Percentiles rank a stretch among this genome's conserved stretches.
Evolutionary conservation across 2,329 filamentous ascomycete genomes (phyloP).

Genomic region (Neonectria ditissima): DNA sequence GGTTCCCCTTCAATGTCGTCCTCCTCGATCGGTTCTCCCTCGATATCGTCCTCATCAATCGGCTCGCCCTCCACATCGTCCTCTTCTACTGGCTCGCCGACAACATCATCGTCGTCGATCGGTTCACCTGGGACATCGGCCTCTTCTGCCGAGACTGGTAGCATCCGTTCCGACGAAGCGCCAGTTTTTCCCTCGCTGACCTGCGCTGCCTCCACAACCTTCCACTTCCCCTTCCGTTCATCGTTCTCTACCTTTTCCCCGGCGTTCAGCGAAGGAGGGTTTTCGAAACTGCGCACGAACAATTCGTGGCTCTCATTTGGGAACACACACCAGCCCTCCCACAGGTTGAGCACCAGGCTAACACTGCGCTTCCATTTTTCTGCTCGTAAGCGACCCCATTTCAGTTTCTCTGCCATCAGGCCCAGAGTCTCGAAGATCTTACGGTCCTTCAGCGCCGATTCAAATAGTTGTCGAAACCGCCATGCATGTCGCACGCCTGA

Average conservation of each 20-base stretch:
- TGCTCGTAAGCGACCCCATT: constrained; percentile 84
- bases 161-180: constrained; percentile 19
- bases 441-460: constrained; percentile 74
- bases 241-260: constrained; percentile 43
- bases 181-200: constrained; percentile 25
- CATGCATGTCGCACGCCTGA: constrained; percentile 86
- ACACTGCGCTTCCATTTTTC: constrained; percentile 89
- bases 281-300: constrained; percentile 78
- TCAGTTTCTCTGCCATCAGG: constrained; percentile 74
- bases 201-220: constrained; percentile 58
- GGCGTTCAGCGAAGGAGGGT: constrained; percentile 65
- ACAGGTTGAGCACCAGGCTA: constrained; percentile 74
- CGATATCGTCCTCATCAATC: constrained; percentile 59
- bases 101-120: constrained; percentile 55
- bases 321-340: constrained; percentile 80
- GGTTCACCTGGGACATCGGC: constrained; percentile 63
- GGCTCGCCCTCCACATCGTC: constrained; percentile 63
- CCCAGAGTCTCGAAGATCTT: constrained; percentile 82
- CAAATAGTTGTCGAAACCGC: constrained; percentile 86
- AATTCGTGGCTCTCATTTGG: constrained; percentile 78
- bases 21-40: constrained; percentile 59
- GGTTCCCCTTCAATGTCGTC: constrained; percentile 61
- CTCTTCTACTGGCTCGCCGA: constrained; percentile 55
- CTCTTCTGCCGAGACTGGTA: constrained; percentile 51
- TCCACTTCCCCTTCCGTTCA: constrained; percentile 60